A percentile compares a stretch with the other conserved stretches of the same genome.
Conservation (phyloP, 257 asterid genomes). For the Salvia rosmarinus region DNA sequence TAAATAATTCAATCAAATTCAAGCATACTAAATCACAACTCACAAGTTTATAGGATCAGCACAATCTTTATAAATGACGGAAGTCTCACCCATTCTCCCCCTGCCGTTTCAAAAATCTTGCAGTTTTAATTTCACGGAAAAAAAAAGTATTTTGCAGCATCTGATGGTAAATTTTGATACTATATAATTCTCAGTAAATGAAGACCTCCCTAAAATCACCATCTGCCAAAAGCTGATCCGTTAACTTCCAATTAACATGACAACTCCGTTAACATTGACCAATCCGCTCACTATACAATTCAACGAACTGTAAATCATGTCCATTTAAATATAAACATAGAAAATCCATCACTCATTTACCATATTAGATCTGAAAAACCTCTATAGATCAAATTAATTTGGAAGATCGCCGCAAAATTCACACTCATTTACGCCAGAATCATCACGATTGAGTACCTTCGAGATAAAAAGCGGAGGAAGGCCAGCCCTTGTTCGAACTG, state of each 20-base stretch:
- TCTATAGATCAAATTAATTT: not conserved
- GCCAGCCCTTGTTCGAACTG: slow-evolving; percentile 52
- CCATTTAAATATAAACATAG: not conserved
- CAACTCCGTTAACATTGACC: too few relatives aligned
- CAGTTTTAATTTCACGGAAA: not conserved
- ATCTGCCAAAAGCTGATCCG: not conserved
- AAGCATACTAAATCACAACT: not conserved
- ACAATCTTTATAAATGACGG: not conserved
- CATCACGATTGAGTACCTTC: slow-evolving; percentile 37
- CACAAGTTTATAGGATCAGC: not conserved
- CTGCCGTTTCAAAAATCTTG: slow-evolving; percentile 11
- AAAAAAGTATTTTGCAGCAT: not conserved
- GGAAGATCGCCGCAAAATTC: slow-evolving; percentile 8
- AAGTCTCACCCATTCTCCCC: not conserved
- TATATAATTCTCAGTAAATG: slow-evolving; percentile 13
- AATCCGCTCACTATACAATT: not conserved
- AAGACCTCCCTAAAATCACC: not conserved
- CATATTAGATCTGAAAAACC: slow-evolving; percentile 28
- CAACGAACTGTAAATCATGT: slow-evolving; percentile 1
- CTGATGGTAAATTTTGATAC: not conserved
- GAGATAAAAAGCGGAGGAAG: slow-evolving; percentile 48
- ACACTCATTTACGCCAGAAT: not conserved
- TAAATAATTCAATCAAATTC: not conserved
- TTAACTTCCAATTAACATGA: too few relatives aligned
- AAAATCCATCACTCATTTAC: slow-evolving; percentile 13